A percentile compares a stretch with the other conserved stretches of the same genome.
phyloP scores from a whole-genome alignment of 2,329 filamentous ascomycete species.

The Verticillium albo-atrum region DNA sequence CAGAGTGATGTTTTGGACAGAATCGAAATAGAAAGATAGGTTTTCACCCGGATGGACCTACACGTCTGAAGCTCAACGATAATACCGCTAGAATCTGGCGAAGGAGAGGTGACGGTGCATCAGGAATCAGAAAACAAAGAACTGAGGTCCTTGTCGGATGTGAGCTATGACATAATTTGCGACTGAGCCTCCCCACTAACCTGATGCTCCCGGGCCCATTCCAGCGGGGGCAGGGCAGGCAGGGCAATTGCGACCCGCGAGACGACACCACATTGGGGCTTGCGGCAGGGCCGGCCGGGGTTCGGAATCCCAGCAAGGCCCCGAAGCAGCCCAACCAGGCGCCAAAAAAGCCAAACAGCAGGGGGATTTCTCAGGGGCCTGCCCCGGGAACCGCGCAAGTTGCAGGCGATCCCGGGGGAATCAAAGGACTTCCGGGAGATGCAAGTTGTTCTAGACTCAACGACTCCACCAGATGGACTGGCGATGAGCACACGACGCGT shows the following conservation, averaged over 20 bases:
- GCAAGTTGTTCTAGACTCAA: not conserved
- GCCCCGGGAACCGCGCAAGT: not conserved
- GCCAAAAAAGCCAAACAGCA: not conserved
- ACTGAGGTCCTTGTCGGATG: not conserved
- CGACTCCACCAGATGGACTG: not conserved
- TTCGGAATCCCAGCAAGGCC: not conserved
- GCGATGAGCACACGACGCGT: not conserved
- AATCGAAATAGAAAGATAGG: too few relatives aligned
- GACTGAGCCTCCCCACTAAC: not conserved
- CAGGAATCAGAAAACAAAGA: too few relatives aligned
- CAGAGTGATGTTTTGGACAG: too few relatives aligned
- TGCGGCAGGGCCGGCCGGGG: not conserved
- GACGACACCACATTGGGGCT: not conserved
- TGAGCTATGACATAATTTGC: not conserved
- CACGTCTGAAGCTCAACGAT: too few relatives aligned
- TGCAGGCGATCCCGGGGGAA: not conserved
- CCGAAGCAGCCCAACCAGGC: not conserved
- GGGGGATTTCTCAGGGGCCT: not conserved
- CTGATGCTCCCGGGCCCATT: not conserved
- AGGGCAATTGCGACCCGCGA: not conserved
- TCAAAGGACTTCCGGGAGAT: not conserved
- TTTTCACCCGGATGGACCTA: too few relatives aligned
- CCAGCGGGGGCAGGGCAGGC: not conserved
- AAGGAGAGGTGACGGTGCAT: too few relatives aligned
- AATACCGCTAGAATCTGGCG: too few relatives aligned